Percentiles rank a stretch among this genome's conserved stretches.
phyloP scores from a whole-genome alignment of 768 basidiomycete species.

The Termitomyces sp. region DNA sequence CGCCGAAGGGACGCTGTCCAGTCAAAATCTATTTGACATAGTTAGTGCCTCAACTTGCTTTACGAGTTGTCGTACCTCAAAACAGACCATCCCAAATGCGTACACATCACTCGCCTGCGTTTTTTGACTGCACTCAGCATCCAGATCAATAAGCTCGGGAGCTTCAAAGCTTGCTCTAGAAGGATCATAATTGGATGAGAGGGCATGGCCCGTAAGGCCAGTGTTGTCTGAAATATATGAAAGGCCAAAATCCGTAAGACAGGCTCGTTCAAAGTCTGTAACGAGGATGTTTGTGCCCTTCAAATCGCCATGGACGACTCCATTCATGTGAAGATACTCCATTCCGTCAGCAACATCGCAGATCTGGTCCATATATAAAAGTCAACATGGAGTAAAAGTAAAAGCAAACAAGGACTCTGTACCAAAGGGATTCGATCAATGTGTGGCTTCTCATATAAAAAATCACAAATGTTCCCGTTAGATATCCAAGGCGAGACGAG shows the following conservation, averaged over 20 bases:
- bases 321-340: conserved; percentile 31
- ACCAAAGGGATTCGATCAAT: conserved; percentile 10
- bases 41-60: background rate
- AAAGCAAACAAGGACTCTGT: background rate
- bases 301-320: conserved; percentile 45
- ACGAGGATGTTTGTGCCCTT: conserved; percentile 30
- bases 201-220: conserved; percentile 14
- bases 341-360: conserved; percentile 31
- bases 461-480: conserved; percentile 31
- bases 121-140: conserved; percentile 17
- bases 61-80: background rate
- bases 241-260: conserved; percentile 51
- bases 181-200: conserved; percentile 13
- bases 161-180: conserved; percentile 33
- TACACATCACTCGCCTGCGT: conserved; percentile 6
- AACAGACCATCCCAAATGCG: conserved; percentile 11
- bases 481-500: conserved; percentile 38
- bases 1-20: background rate
- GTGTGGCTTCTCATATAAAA: conserved; percentile 8
- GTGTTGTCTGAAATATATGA: conserved; percentile 23
- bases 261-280: conserved; percentile 29
- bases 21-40: background rate
- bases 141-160: conserved; percentile 26
- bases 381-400: conserved; percentile 11
- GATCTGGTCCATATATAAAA: conserved; percentile 16